A percentile compares a stretch with the other conserved stretches of the same genome.
These are phyloP conservation scores for Colletotrichum musicola DNA, from an alignment of 2,329 filamentous ascomycete species.

Conservation along the genomic window DNA sequence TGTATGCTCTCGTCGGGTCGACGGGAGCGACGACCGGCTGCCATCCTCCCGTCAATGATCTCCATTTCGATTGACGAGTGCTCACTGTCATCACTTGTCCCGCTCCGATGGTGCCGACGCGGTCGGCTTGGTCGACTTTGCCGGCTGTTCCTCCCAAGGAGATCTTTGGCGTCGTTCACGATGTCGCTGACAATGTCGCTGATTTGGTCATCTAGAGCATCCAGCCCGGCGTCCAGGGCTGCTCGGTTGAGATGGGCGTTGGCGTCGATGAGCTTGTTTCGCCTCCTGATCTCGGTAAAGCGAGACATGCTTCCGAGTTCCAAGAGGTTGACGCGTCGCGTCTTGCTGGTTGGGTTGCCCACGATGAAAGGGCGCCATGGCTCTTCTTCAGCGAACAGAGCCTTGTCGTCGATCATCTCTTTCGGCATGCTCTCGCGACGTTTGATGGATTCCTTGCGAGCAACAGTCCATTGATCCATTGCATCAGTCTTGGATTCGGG, in stretches of 20 bases:
- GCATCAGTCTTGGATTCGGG: constrained; percentile 69
- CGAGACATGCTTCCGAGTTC: constrained; percentile 77
- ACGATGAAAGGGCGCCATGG: constrained; percentile 79
- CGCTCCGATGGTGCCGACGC: constrained; percentile 31
- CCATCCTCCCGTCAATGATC: constrained; percentile 38
- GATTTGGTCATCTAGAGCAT: constrained; percentile 53
- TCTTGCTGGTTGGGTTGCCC: constrained; percentile 77
- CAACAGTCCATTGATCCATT: constrained; percentile 65
- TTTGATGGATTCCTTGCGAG: constrained; percentile 61
- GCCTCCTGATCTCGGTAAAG: constrained; percentile 78
- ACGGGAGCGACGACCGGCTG: constrained; percentile 39
- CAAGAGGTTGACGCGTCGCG: constrained; percentile 77
- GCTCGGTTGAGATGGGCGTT: constrained; percentile 52
- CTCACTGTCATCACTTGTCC: constrained; percentile 37
- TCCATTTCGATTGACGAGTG: constrained; percentile 46
- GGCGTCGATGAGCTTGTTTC: constrained; percentile 68
- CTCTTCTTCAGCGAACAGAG: constrained; percentile 60
- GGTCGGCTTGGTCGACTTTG: constrained; percentile 15
- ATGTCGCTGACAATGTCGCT: constrained; percentile 51
- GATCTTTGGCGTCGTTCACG: constrained; percentile 48
- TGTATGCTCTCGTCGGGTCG: constrained; percentile 45
- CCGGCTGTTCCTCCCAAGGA: constrained; percentile 39
- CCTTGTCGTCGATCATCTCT: constrained; percentile 41
- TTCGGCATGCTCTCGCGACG: constrained; percentile 57
- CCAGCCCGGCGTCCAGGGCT: constrained; percentile 51